These are phyloP conservation scores for Stagonosporopsis chrysanthemi DNA, from an alignment of 2,329 filamentous ascomycete species.

Conservation along the genomic window DNA sequence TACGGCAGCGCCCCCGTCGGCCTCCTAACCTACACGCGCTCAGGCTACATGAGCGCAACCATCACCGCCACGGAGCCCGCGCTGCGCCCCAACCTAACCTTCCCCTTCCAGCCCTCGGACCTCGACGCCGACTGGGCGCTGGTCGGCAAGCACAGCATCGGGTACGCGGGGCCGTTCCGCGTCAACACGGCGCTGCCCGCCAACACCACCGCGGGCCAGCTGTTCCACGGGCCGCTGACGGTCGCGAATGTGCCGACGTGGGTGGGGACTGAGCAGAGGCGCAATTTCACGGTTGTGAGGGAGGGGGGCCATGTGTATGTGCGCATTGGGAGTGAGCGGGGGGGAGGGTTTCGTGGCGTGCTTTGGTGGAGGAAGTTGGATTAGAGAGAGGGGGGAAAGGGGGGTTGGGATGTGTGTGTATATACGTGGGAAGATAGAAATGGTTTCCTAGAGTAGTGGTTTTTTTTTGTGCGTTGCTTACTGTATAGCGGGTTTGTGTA, in stretches of 20 bases:
- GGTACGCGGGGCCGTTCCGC: slow-evolving; percentile 35
- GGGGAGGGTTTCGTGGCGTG: slow-evolving; percentile 29
- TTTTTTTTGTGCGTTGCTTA: too few relatives aligned
- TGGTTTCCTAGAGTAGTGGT: too few relatives aligned
- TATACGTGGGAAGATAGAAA: too few relatives aligned
- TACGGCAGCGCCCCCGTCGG: slow-evolving; percentile 36
- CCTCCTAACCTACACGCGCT: slow-evolving; percentile 35
- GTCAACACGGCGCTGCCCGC: slow-evolving; percentile 26
- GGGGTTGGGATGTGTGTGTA: too few relatives aligned
- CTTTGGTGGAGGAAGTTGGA: slow-evolving; percentile 37
- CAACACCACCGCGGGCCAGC: slow-evolving; percentile 30
- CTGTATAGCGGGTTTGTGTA: too few relatives aligned
- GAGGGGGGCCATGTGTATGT: slow-evolving; percentile 26
- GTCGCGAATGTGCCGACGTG: slow-evolving; percentile 38
- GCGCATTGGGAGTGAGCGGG: slow-evolving; percentile 35
- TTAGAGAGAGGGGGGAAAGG: not conserved
- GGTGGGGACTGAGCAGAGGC: slow-evolving; percentile 28
- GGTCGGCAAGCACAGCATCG: slow-evolving; percentile 39
- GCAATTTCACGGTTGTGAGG: slow-evolving; percentile 36
- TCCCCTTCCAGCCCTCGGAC: slow-evolving; percentile 31
- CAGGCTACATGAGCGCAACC: slow-evolving; percentile 39
- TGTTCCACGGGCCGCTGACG: slow-evolving; percentile 38
- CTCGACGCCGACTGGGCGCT: slow-evolving; percentile 39
- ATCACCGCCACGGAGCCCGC: slow-evolving; percentile 36
- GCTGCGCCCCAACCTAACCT: slow-evolving; percentile 32